Base-by-base conservation (phyloP, 1,139 yeast genomes). In the Protomyces lactucae-debilis region DNA sequence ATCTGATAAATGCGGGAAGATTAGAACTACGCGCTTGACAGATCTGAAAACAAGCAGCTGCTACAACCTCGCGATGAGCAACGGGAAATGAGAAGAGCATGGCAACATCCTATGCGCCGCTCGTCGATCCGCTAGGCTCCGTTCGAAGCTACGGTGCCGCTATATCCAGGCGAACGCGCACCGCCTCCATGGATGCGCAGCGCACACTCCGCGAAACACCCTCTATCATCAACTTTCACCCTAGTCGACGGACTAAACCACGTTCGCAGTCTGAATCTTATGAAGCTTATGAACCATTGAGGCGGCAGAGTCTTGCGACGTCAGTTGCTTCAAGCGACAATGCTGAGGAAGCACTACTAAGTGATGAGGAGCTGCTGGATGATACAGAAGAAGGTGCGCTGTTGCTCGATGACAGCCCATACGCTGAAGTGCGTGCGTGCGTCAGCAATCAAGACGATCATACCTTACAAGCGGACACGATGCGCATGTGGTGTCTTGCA, bases 371-470 rank as follows among this genome's bases (percentile, higher is more conserved):
- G 4, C 32, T 52, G 14, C 43, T 59, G 21, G 63, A 52, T n/a
- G 63, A 59, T 35, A 21, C 28, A 10, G 57, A 40, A 40, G 63
- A 55, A 21, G 52, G 14, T 16, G n/a, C 52, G 8, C 57, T 59
- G 28, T 14, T 59, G 45, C 63, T 59, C 14, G 63, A 59, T n/a
- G 55, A 60, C 28, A 53, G 59, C 12, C 64, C 64, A 5, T 54
- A 54, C 46, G 64, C 54, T 16, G 64, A 60, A 32, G 89, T 85
- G 52, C 79, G 89, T 71, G 87, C 88, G 4, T 80, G 87, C 3
- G 88, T 85, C 51, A 87, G 88, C 1, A 80, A 84, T 52, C 75
- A 78, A 35, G 89, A 85, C 72, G 86, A 85, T 72, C 77, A 80
- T 1, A 67, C 76, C 1, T 70, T 83, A 36, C 85, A 84, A 1